Evolutionary conservation across 2,329 filamentous ascomycete species (phyloP).

Genomic region (Diaporthe amygdali): DNA sequence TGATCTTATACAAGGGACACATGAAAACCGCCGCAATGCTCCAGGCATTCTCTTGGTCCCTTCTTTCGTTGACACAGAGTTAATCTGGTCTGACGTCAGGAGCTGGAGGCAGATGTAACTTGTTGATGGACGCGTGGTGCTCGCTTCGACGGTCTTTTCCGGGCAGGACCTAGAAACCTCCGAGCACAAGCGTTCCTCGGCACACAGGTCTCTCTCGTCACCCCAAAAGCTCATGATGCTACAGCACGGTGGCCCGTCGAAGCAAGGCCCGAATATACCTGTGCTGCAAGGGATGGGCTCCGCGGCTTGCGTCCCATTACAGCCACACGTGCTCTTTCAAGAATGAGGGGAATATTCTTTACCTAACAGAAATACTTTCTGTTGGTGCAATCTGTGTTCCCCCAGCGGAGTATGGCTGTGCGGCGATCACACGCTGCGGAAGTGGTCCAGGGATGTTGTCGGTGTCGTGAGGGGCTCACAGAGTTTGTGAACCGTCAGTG

Average conservation of each 20-base stretch:
- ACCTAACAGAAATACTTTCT: background rate
- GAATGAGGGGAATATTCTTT: background rate
- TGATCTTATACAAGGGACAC: background rate
- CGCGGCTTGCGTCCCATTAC: slow-evolving; percentile 5
- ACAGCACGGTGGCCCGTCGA: background rate
- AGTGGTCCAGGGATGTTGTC: background rate
- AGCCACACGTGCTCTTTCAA: background rate
- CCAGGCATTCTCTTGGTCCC: too few species aligned
- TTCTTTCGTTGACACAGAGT: background rate
- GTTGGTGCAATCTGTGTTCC: background rate
- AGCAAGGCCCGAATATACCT: background rate
- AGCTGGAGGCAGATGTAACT: background rate
- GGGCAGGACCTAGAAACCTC: background rate
- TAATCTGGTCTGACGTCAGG: background rate
- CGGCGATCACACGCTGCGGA: slow-evolving; percentile 10
- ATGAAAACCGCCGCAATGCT: background rate
- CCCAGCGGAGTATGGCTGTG: slow-evolving; percentile 9
- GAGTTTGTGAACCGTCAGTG: background rate
- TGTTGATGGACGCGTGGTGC: background rate
- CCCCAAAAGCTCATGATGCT: slow-evolving; percentile 3
- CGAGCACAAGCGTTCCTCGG: slow-evolving; percentile 3
- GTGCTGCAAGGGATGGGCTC: background rate
- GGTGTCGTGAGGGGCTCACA: slow-evolving; percentile 10
- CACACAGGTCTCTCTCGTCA: background rate
- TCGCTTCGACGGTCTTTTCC: background rate